These are phyloP conservation scores for Lipomyces spencermartinsiae DNA, from an alignment of 805 yeast genomes.

Conservation along the genomic window DNA sequence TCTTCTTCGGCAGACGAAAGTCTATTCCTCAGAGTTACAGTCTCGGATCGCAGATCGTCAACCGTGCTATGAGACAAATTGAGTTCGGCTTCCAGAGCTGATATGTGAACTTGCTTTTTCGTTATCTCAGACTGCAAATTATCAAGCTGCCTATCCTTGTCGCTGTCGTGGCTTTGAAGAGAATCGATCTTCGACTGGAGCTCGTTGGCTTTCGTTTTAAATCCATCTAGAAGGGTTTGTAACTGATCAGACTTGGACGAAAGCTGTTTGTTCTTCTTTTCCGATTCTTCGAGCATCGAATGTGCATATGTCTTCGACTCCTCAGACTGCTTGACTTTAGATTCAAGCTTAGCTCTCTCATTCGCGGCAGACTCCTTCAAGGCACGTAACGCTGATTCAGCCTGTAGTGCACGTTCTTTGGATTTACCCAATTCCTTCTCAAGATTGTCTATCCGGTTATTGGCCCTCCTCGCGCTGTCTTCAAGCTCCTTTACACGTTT, in stretches of 20 bases:
- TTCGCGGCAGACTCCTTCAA: slow-evolving; percentile 15
- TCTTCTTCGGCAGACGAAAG: neutral
- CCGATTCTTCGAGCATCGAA: slow-evolving; percentile 33
- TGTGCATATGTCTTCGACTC: slow-evolving; percentile 35
- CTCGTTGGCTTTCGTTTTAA: slow-evolving; percentile 39
- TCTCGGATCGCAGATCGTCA: slow-evolving; percentile 13
- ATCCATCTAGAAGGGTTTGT: slow-evolving; percentile 37
- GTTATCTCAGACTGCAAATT: slow-evolving; percentile 1
- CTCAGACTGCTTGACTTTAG: slow-evolving; percentile 35
- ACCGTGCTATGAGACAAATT: slow-evolving; percentile 8
- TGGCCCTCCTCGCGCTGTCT: slow-evolving; percentile 44
- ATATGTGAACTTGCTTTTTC: slow-evolving; percentile 5
- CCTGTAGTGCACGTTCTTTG: slow-evolving; percentile 25
- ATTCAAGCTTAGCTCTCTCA: slow-evolving; percentile 31
- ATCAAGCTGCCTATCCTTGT: slow-evolving; percentile 40
- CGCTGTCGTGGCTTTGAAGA: slow-evolving; percentile 38
- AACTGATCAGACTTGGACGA: slow-evolving; percentile 11
- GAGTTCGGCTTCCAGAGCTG: slow-evolving; percentile 13
- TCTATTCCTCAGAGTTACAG: neutral
- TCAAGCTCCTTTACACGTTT: slow-evolving; percentile 47
- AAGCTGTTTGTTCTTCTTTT: slow-evolving; percentile 26
- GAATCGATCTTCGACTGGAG: slow-evolving; percentile 48
- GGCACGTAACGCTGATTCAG: slow-evolving; percentile 25
- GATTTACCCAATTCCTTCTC: slow-evolving; percentile 45
- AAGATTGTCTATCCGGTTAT: slow-evolving; percentile 44